phyloP scores from a whole-genome alignment of 2,329 filamentous ascomycete species.

The Eurotiales sp. region DNA sequence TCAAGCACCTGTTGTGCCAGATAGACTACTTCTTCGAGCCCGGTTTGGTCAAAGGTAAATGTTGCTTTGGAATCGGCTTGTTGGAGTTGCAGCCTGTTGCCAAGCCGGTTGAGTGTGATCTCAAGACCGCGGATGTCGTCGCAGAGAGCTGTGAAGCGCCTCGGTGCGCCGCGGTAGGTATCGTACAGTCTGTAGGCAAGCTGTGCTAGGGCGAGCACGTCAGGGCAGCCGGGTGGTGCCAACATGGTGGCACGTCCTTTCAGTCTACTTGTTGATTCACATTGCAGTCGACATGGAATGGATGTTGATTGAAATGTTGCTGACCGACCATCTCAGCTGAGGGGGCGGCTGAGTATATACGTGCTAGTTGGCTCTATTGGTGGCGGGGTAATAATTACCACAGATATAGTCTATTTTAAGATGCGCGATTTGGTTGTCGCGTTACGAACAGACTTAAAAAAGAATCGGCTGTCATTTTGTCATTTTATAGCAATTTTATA shows the following conservation, averaged over 20 bases:
- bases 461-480: too few relatives aligned
- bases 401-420: too few relatives aligned
- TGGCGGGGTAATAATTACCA: too few relatives aligned
- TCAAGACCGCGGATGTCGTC: neutral
- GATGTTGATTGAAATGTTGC: too few relatives aligned
- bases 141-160: neutral
- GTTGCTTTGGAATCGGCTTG: neutral
- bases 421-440: too few relatives aligned
- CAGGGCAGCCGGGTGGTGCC: neutral
- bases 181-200: neutral
- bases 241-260: slow-evolving; percentile 2
- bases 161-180: neutral
- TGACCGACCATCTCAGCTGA: too few relatives aligned
- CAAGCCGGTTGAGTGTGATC: neutral
- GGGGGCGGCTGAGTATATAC: too few relatives aligned
- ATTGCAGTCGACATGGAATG: too few relatives aligned
- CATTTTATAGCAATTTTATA: too few relatives aligned
- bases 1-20: neutral
- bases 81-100: neutral
- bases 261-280: too few relatives aligned
- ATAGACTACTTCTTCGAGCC: neutral
- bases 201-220: neutral
- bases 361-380: too few relatives aligned
- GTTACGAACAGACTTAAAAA: too few relatives aligned
- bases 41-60: neutral